phyloP scores from a whole-genome alignment of 495 filamentous ascomycete genomes.

The Penicillium mononematosum region DNA sequence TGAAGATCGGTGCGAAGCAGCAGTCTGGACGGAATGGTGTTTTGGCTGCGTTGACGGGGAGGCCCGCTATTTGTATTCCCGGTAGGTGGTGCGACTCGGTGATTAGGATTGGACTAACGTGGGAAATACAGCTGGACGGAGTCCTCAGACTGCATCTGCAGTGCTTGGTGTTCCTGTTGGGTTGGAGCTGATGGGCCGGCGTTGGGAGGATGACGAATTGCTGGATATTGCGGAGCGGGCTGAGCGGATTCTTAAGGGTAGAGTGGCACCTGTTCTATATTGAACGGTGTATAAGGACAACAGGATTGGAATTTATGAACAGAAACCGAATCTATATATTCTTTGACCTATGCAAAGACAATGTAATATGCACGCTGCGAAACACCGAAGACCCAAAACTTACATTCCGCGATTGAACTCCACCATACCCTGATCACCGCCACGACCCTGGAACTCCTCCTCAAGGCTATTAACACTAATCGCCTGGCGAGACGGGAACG shows the following conservation, averaged over 20 bases:
- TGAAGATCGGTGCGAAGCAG: slow-evolving; percentile 51
- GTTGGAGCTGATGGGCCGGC: slow-evolving; percentile 60
- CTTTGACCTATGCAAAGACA: neutral
- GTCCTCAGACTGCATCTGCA: slow-evolving; percentile 43
- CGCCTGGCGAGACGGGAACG: slow-evolving; percentile 86
- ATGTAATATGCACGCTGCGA: slow-evolving; percentile 12
- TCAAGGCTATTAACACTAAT: slow-evolving; percentile 72
- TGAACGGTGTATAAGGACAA: neutral
- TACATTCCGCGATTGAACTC: slow-evolving; percentile 92
- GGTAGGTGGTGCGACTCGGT: slow-evolving; percentile 18
- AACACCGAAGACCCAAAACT: slow-evolving; percentile 14
- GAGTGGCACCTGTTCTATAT: slow-evolving; percentile 46
- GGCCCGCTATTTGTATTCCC: slow-evolving; percentile 62
- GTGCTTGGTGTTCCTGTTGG: slow-evolving; percentile 59
- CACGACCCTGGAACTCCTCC: slow-evolving; percentile 74
- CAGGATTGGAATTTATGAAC: slow-evolving; percentile 4
- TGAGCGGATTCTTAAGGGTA: slow-evolving; percentile 42
- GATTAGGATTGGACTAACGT: neutral
- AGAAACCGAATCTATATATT: slow-evolving; percentile 6
- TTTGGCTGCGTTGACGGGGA: slow-evolving; percentile 60
- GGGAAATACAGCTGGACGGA: slow-evolving; percentile 40
- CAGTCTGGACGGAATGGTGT: slow-evolving; percentile 65
- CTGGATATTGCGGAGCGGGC: slow-evolving; percentile 49
- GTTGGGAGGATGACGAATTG: slow-evolving; percentile 52
- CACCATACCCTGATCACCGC: slow-evolving; percentile 72